A percentile compares a stretch with the other conserved stretches of the same genome.
These are phyloP conservation scores for Globisporangium emineosum DNA, from an alignment of 352 stramenopile genomes.

Conservation along the genomic window DNA sequence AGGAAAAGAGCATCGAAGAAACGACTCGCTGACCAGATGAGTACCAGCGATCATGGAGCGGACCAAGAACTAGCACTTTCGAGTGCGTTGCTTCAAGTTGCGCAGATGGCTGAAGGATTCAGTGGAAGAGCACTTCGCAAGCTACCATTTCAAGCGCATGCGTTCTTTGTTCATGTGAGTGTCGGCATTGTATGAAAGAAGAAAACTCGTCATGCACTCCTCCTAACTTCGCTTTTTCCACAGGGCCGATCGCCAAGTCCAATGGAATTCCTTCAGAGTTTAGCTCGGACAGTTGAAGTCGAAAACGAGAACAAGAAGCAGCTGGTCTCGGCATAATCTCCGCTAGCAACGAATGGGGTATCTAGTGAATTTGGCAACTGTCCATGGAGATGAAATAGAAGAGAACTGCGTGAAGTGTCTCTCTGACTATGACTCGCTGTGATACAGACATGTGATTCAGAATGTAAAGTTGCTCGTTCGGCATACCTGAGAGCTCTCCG, in stretches of 20 bases:
- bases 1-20: constrained; percentile 30
- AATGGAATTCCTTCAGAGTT: constrained; percentile 1
- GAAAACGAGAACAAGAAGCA: constrained; percentile 4
- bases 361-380: neutral
- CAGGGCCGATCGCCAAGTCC: neutral
- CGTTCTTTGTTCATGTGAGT: constrained; percentile 62
- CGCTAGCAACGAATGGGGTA: neutral
- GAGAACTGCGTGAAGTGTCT: neutral
- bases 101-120: constrained; percentile 54
- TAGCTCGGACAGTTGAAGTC: constrained; percentile 3
- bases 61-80: constrained; percentile 30
- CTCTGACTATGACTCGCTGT: neutral
- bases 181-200: neutral
- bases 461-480: neutral
- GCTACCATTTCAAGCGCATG: constrained; percentile 80
- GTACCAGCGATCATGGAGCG: neutral
- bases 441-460: neutral
- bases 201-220: neutral
- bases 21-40: constrained; percentile 42
- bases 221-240: neutral
- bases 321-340: neutral
- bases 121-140: constrained; percentile 80
- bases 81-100: constrained; percentile 31
- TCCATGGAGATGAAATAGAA: neutral
- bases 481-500: no score